phyloP scores from a whole-genome alignment of 1,284 basidiomycete species.

The Porogramme epimiltina region DNA sequence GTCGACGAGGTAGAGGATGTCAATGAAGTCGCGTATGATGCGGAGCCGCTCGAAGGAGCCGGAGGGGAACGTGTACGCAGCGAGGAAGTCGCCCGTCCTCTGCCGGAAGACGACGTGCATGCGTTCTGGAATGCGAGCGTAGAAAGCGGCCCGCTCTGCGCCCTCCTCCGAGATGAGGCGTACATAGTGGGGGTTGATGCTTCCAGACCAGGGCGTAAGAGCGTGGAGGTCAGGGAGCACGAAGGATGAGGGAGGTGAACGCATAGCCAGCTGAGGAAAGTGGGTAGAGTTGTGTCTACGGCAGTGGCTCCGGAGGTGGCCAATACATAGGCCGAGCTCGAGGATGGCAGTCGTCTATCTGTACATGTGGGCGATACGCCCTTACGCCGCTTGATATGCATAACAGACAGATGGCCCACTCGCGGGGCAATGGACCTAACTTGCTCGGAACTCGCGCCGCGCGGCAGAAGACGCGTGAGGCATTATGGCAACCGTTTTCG shows the following conservation, averaged over 20 bases:
- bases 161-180: constrained; percentile 57
- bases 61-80: constrained; percentile 63
- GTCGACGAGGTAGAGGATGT: constrained; percentile 68
- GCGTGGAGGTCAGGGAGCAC: constrained; percentile 58
- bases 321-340: too few relatives aligned
- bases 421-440: too few relatives aligned
- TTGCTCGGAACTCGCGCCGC: too few relatives aligned
- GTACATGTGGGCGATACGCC: too few relatives aligned
- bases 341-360: too few relatives aligned
- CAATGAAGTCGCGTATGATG: constrained; percentile 65
- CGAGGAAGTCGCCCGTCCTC: constrained; percentile 62
- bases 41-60: constrained; percentile 60
- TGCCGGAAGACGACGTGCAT: constrained; percentile 63
- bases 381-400: too few relatives aligned
- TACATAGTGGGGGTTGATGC: constrained; percentile 55
- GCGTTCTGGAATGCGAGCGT: constrained; percentile 57
- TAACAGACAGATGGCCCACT: too few relatives aligned
- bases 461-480: too few relatives aligned
- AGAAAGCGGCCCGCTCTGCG: constrained; percentile 62
- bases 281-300: too few relatives aligned
- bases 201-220: constrained; percentile 46
- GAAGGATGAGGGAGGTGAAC: constrained; percentile 43
- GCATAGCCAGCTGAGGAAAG: constrained; percentile 4
- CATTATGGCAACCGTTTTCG: too few relatives aligned
- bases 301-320: background rate